Base-by-base conservation (phyloP, 257 asterid species). In the Rauvolfia tetraphylla region DNA sequence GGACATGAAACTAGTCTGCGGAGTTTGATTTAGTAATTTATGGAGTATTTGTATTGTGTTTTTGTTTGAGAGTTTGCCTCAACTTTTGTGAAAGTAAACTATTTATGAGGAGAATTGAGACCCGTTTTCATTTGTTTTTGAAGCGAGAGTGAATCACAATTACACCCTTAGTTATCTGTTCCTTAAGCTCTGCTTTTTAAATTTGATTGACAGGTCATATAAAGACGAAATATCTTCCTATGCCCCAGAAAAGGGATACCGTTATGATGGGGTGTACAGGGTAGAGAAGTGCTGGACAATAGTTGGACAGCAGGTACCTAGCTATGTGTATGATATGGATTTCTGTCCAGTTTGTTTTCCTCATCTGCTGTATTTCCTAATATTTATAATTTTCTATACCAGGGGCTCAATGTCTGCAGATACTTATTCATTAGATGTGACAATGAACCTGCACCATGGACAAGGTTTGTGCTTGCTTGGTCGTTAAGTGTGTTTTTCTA, bases 381-480 rank as follows among this genome's bases (percentile, higher is more conserved):
- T 22, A 46, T 54, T 68, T 72, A 7, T 8, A 53, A 62, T 38
- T 83, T n/a, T 48, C 6, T 76, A 54, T 71, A 68, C 56, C 81
- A 92, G 97, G 90, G 89, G 53, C 87, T 85, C 82, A 84, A 79
- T 81, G 92, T 93, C 56, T 92, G 98, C 82, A 86, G 98, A 80
- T 93, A 91, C 83, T 76, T 93, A 75, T 82, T 91, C 67, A 89
- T 91, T 49, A 84, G 97, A 83, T 93, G 97, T 80, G 98, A 93
- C 86, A 92, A 93, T 78, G 96, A 90, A 75, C 96, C 97, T 80
- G 98, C 96, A 18, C 97, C 94, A 23, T 91, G 98, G 98, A 87
- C 92, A 74, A 91, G 97, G 96, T 90, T 71, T 78, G 81, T 14
- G 67, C 73, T 63, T 23, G 62, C 73, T 63, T n/a, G 63, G 74